phyloP scores from a whole-genome alignment of 1,139 yeast species.

The Yamadazyma blattariae region DNA sequence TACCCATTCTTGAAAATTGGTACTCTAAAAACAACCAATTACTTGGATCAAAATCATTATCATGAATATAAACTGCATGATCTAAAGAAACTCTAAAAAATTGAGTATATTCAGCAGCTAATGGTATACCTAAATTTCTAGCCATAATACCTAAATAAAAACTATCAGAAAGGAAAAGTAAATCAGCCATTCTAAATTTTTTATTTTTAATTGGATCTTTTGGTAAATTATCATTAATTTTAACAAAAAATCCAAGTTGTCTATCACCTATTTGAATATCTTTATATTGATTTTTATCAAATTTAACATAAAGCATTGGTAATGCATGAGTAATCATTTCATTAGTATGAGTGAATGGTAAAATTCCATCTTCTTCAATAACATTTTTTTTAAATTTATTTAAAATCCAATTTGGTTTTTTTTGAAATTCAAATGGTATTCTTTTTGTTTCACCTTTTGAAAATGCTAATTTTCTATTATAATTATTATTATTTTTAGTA shows the following conservation, averaged over 20 bases:
- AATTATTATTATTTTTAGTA: slow-evolving; percentile 27
- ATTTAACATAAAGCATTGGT: slow-evolving; percentile 22
- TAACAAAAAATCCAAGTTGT: slow-evolving; percentile 29
- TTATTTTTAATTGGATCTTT: slow-evolving; percentile 4
- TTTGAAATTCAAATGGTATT: slow-evolving; percentile 32
- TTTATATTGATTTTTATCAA: slow-evolving; percentile 14
- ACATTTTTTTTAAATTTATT: slow-evolving; percentile 21
- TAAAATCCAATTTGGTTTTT: slow-evolving; percentile 22
- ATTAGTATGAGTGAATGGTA: slow-evolving; percentile 18
- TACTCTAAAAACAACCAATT: slow-evolving; percentile 49
- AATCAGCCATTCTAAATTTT: slow-evolving; percentile 18
- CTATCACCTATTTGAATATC: slow-evolving; percentile 25
- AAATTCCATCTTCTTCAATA: slow-evolving; percentile 23
- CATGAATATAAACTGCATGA: slow-evolving; percentile 51
- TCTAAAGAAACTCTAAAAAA: slow-evolving; percentile 43
- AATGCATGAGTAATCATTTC: slow-evolving; percentile 27
- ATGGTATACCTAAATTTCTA: slow-evolving; percentile 23
- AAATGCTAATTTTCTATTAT: slow-evolving; percentile 10
- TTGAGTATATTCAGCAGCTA: slow-evolving; percentile 16
- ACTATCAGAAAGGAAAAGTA: slow-evolving; percentile 31
- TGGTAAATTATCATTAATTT: slow-evolving; percentile 23
- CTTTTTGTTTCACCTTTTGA: slow-evolving; percentile 16
- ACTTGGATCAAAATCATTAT: slow-evolving; percentile 49
- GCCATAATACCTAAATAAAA: slow-evolving; percentile 28
- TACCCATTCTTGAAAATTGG: slow-evolving; percentile 32